A percentile compares a stretch with the other conserved stretches of the same genome.
These are phyloP conservation scores for Pseudohyphozyma bogoriensis DNA, from an alignment of 768 basidiomycete species.

Conservation along the genomic window DNA sequence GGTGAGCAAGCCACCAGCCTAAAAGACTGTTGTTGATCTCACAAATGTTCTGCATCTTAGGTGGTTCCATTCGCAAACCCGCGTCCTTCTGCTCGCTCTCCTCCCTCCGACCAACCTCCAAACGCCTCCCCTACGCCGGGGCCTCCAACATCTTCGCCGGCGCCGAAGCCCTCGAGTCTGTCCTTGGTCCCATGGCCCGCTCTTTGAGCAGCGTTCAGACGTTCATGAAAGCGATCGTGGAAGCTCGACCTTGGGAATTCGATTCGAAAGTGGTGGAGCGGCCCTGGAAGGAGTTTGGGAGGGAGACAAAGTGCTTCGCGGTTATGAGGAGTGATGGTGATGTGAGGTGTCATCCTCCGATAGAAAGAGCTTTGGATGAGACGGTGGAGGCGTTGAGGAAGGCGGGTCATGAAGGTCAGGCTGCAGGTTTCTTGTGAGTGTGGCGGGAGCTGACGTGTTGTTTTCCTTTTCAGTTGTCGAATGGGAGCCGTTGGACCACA, in stretches of 20 bases:
- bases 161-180: slow-evolving; percentile 40
- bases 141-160: slow-evolving; percentile 47
- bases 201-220: slow-evolving; percentile 55
- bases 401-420: slow-evolving; percentile 10
- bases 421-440: too few relatives aligned
- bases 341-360: slow-evolving; percentile 11
- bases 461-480: not conserved
- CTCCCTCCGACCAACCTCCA: slow-evolving; percentile 17
- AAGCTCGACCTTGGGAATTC: slow-evolving; percentile 57
- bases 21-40: too few relatives aligned
- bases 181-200: slow-evolving; percentile 29
- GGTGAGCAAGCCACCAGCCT: not conserved
- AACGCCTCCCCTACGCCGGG: slow-evolving; percentile 17
- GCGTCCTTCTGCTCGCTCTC: slow-evolving; percentile 59
- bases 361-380: slow-evolving; percentile 3
- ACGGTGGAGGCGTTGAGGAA: not conserved
- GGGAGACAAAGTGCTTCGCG: slow-evolving; percentile 5
- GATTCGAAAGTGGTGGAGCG: slow-evolving; percentile 44
- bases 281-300: not conserved
- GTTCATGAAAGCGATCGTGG: slow-evolving; percentile 55
- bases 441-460: too few relatives aligned
- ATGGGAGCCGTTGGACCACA: slow-evolving; percentile 4
- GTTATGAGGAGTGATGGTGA: slow-evolving; percentile 7
- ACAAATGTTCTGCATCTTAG: not conserved
- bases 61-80: slow-evolving; percentile 57